These are phyloP conservation scores for Fusarium sp. DNA, from an alignment of 2,329 filamentous ascomycete genomes.

Conservation along the genomic window DNA sequence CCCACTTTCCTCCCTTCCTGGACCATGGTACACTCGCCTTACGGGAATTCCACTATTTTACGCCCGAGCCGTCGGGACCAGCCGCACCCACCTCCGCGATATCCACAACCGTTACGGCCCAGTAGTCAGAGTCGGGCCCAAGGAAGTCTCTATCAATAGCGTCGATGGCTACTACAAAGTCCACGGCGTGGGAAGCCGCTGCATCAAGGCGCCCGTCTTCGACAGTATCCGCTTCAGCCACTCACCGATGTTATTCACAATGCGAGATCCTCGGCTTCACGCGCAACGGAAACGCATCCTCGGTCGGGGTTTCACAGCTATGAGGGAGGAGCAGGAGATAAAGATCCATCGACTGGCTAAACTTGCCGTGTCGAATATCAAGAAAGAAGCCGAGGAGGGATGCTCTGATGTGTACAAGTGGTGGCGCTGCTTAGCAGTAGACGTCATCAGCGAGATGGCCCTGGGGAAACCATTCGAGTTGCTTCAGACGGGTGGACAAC, in stretches of 20 bases:
- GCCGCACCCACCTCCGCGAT: constrained; percentile 10
- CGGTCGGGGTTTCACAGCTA: not conserved
- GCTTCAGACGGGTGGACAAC: not conserved
- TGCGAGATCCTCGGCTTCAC: constrained; percentile 15
- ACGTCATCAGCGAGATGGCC: constrained; percentile 17
- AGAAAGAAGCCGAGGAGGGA: not conserved
- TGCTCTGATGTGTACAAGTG: constrained; percentile 20
- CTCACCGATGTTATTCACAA: constrained; percentile 13
- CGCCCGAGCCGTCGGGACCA: constrained; percentile 7
- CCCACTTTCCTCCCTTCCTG: constrained; percentile 7
- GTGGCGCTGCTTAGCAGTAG: constrained; percentile 20
- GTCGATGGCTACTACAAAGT: constrained; percentile 23
- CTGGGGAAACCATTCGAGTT: constrained; percentile 13
- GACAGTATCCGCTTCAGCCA: constrained; percentile 21
- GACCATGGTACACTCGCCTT: constrained; percentile 14
- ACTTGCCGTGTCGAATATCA: constrained; percentile 1
- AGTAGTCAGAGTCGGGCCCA: constrained; percentile 2
- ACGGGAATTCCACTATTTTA: constrained; percentile 4
- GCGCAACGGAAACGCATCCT: constrained; percentile 8
- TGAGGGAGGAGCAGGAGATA: constrained; percentile 1
- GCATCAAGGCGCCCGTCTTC: constrained; percentile 15
- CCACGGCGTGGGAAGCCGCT: constrained; percentile 14
- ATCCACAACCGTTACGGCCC: not conserved
- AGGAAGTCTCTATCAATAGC: constrained; percentile 13
- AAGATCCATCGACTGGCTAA: not conserved